A percentile compares a stretch with the other conserved stretches of the same genome.
These are phyloP conservation scores for Solanum commersonii DNA, from an alignment of 257 asterid genomes.

Conservation along the genomic window DNA sequence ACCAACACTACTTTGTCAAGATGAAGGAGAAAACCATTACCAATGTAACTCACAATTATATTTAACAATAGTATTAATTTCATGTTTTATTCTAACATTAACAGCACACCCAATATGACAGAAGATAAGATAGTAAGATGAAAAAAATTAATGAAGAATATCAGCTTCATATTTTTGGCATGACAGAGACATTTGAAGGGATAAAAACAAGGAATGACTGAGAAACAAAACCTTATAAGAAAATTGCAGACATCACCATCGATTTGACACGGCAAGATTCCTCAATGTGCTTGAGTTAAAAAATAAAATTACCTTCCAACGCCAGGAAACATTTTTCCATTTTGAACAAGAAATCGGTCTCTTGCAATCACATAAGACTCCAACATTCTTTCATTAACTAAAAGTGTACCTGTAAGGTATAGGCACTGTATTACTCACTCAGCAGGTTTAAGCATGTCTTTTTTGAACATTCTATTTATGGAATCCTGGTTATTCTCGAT, in stretches of 20 bases:
- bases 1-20: not conserved
- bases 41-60: not conserved
- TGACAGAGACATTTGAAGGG: not conserved
- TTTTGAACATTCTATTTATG: not conserved
- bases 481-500: conserved; percentile 1
- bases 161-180: not conserved
- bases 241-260: not conserved
- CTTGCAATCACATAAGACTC: conserved; percentile 97
- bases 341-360: conserved; percentile 87
- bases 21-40: not conserved
- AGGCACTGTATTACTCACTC: not conserved
- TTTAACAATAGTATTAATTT: not conserved
- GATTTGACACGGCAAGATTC: not conserved
- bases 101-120: not conserved
- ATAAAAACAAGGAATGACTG: not conserved
- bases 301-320: conserved; percentile 57
- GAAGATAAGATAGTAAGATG: not conserved
- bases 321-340: conserved; percentile 95
- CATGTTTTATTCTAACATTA: not conserved
- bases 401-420: conserved; percentile 75
- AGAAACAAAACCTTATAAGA: not conserved
- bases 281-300: not conserved
- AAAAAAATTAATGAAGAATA: not conserved
- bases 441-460: not conserved
- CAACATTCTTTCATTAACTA: conserved; percentile 94